Evolutionary conservation across 768 basidiomycete species (phyloP).

Genomic region (Mycena floridula): DNA sequence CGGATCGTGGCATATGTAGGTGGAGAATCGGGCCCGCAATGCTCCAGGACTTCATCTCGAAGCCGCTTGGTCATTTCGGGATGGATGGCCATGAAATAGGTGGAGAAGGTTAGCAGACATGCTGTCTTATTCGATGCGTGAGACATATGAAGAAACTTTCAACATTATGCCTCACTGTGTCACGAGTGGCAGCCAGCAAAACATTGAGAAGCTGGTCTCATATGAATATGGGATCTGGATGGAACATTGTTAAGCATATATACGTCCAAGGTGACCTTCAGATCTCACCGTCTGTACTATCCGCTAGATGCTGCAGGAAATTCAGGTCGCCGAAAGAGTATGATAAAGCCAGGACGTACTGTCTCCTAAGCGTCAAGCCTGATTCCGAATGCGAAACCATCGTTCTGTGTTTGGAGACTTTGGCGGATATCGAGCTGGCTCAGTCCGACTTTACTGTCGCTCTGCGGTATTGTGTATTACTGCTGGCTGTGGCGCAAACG

Average conservation of each 20-base stretch:
- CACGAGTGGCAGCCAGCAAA: slow-evolving; percentile 66
- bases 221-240: slow-evolving; percentile 55
- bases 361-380: no score
- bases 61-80: slow-evolving; percentile 49
- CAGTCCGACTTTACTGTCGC: no score
- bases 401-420: no score
- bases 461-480: no score
- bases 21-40: slow-evolving; percentile 39
- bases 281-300: slow-evolving; percentile 59
- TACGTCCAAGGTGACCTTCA: no score
- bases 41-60: slow-evolving; percentile 53
- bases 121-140: slow-evolving; percentile 43
- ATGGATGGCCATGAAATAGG: slow-evolving; percentile 63
- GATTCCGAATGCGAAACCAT: no score
- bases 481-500: no score
- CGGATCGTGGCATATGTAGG: slow-evolving; percentile 55
- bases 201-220: slow-evolving; percentile 76
- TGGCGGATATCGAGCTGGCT: no score
- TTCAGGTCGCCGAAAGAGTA: slow-evolving; percentile 54
- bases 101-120: slow-evolving; percentile 64
- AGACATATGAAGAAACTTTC: background rate
- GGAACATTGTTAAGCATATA: background rate
- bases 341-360: no score
- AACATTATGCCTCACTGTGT: slow-evolving; percentile 48
- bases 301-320: slow-evolving; percentile 62